Evolutionary conservation across 495 filamentous ascomycete species (phyloP).

Genomic region (Rostrohypoxylon terebratum): DNA sequence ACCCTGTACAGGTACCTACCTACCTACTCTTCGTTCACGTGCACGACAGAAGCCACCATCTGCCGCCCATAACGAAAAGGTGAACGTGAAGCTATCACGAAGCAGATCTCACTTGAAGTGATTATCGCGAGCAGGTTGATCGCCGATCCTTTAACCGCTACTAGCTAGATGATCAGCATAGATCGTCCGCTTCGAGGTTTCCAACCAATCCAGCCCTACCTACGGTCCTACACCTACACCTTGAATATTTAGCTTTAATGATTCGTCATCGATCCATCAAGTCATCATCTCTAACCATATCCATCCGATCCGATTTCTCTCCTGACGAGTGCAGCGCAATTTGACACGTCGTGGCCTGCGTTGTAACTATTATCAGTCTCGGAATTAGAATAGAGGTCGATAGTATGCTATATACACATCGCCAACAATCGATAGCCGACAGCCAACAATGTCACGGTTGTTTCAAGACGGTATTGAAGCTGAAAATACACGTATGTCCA

Average conservation of each 20-base stretch:
- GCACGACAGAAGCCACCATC: background rate
- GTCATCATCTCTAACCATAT: slow-evolving; percentile 6
- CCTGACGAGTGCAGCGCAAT: background rate
- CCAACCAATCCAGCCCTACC: slow-evolving; percentile 23
- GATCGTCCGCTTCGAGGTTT: slow-evolving; percentile 28
- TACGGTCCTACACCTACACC: too few relatives aligned
- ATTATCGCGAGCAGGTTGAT: slow-evolving; percentile 24
- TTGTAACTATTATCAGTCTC: background rate
- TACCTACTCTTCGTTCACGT: slow-evolving; percentile 4
- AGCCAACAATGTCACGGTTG: background rate
- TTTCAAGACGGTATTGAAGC: background rate
- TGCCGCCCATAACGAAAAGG: background rate
- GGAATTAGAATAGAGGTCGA: background rate
- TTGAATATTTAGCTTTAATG: background rate
- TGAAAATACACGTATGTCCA: background rate
- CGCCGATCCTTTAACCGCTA: slow-evolving; percentile 4
- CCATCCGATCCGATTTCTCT: background rate
- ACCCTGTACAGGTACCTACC: too few relatives aligned
- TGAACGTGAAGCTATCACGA: slow-evolving; percentile 3
- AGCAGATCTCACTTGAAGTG: background rate
- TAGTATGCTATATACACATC: background rate
- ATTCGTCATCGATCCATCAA: background rate
- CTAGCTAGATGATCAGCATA: slow-evolving; percentile 27
- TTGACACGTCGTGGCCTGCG: background rate
- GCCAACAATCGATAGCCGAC: background rate